These are phyloP conservation scores for Tillandsia fasciculata DNA, from an alignment of 176 grass and related monocot species.

Conservation along the genomic window DNA sequence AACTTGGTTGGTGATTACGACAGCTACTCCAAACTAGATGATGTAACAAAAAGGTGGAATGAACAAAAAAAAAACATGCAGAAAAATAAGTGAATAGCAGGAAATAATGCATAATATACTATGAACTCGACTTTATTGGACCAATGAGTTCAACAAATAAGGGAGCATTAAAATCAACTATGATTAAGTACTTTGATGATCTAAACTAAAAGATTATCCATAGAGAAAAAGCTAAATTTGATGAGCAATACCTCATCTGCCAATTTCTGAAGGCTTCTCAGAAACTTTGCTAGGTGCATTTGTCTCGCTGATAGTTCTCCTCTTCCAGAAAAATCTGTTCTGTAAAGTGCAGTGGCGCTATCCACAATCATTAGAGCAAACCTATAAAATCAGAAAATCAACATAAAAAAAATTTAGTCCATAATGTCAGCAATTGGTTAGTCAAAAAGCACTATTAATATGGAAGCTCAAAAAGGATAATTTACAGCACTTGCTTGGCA, in stretches of 20 bases:
- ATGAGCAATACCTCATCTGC: conserved; percentile 52
- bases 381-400: conserved; percentile 30
- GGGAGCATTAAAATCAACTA: too few species aligned
- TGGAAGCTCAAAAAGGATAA: not conserved
- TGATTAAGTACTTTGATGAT: too few species aligned
- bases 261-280: conserved; percentile 92
- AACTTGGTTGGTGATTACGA: conserved; percentile 96
- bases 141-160: too few species aligned
- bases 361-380: conserved; percentile 98
- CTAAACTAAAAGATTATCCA: not conserved
- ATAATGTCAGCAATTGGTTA: not conserved
- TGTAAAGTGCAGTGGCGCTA: conserved; percentile 86
- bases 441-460: not conserved
- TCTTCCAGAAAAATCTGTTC: conserved; percentile 94
- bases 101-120: too few species aligned
- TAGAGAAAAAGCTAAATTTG: not conserved
- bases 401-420: not conserved
- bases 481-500: not conserved
- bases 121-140: too few species aligned
- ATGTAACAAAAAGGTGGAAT: conserved; percentile 10
- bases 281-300: conserved; percentile 94
- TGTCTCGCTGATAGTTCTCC: conserved; percentile 91
- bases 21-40: conserved; percentile 78
- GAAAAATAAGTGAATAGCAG: not conserved
- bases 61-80: not conserved